A percentile compares a stretch with the other conserved stretches of the same genome.
phyloP scores from a whole-genome alignment of 495 filamentous ascomycete genomes.

The Neurospora sublineolata region DNA sequence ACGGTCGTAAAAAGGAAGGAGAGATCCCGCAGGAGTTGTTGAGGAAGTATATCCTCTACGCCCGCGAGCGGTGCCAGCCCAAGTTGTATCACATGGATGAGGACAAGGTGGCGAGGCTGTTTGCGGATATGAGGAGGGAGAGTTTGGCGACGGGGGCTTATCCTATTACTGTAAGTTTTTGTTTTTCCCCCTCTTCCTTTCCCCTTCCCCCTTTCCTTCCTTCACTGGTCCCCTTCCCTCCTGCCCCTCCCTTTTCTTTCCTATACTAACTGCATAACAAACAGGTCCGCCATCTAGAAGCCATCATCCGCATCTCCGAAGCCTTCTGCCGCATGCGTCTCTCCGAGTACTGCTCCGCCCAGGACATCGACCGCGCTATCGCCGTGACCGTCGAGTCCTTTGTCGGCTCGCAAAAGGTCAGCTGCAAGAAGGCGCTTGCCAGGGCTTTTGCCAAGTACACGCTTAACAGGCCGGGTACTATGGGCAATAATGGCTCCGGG shows the following conservation, averaged over 20 bases:
- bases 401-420: conserved; percentile 91
- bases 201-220: neutral
- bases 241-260: neutral
- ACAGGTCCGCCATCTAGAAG: conserved; percentile 92
- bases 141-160: conserved; percentile 88
- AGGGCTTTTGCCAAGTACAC: conserved; percentile 96
- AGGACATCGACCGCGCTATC: conserved; percentile 94
- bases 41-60: conserved; percentile 95
- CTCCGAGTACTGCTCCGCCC: conserved; percentile 76
- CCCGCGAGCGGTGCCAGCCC: conserved; percentile 77
- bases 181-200: neutral
- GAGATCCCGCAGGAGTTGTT: conserved; percentile 87
- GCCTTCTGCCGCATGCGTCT: conserved; percentile 93
- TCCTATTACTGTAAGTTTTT: conserved; percentile 77
- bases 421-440: conserved; percentile 92
- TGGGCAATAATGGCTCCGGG: neutral
- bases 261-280: conserved; percentile 9
- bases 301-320: conserved; percentile 89
- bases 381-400: conserved; percentile 95
- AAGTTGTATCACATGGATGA: conserved; percentile 98
- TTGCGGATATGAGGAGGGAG: conserved; percentile 92
- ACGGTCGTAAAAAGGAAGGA: conserved; percentile 49
- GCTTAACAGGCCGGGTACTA: conserved; percentile 32
- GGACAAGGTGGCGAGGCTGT: conserved; percentile 88
- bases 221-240: no score